A percentile compares a stretch with the other conserved stretches of the same genome.
phyloP scores from a whole-genome alignment of 140 eudicot species.

The Flaveria floridana region DNA sequence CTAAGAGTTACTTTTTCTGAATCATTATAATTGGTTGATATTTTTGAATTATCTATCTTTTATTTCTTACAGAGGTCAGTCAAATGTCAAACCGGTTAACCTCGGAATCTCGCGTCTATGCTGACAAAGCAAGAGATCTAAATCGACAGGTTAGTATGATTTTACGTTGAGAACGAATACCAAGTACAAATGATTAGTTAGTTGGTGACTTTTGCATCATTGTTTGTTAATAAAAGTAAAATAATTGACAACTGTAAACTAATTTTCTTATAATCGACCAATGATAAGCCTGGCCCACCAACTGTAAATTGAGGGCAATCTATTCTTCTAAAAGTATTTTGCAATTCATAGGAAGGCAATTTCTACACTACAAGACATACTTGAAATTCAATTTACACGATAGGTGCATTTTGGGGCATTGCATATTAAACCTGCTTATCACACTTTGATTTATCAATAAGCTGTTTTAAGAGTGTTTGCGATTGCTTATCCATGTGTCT shows the following conservation, averaged over 20 bases:
- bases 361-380: neutral
- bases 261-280: neutral
- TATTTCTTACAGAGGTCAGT: conserved; percentile 77
- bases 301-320: neutral
- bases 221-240: conserved; percentile 2
- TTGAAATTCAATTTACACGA: neutral
- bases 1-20: neutral
- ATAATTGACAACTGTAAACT: neutral
- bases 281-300: neutral
- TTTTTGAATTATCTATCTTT: neutral
- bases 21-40: conserved; percentile 18
- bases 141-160: conserved; percentile 75
- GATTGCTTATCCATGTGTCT: neutral
- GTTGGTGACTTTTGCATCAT: conserved; percentile 4
- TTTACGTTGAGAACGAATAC: conserved; percentile 9
- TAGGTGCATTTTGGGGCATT: neutral
- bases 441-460: neutral
- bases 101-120: conserved; percentile 92
- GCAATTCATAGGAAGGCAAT: neutral
- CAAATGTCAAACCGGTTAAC: conserved; percentile 95
- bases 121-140: conserved; percentile 86
- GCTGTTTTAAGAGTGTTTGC: conserved; percentile 1
- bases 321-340: neutral
- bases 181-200: conserved; percentile 12
- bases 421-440: neutral